Evolutionary conservation across 768 basidiomycete genomes (phyloP).

Genomic region (Sarcomyxa edulis): DNA sequence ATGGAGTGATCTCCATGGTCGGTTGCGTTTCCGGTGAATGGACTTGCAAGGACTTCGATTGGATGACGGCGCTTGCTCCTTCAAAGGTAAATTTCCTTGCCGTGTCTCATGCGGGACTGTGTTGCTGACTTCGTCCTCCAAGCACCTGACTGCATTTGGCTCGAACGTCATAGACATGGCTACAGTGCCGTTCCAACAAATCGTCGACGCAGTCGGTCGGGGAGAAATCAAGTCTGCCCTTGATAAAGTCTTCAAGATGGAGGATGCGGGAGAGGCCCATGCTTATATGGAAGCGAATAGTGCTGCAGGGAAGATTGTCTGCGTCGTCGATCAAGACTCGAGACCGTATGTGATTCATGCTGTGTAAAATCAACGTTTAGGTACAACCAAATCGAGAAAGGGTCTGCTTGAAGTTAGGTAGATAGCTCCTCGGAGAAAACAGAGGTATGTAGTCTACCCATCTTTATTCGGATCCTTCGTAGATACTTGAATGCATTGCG

Average conservation of each 20-base stretch:
- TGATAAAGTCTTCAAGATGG: slow-evolving; percentile 18
- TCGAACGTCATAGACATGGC: slow-evolving; percentile 13
- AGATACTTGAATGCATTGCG: no score
- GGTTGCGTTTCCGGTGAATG: slow-evolving; percentile 15
- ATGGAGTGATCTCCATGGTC: slow-evolving; percentile 13
- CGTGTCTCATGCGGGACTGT: not conserved
- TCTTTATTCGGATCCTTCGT: no score
- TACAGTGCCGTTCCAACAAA: slow-evolving; percentile 14
- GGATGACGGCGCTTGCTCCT: slow-evolving; percentile 12
- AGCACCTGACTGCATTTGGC: slow-evolving; percentile 17
- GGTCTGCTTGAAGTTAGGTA: no score
- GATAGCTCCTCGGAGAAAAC: no score
- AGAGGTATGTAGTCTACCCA: no score
- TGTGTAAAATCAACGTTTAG: no score
- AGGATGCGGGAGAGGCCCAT: slow-evolving; percentile 14
- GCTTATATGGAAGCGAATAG: slow-evolving; percentile 18
- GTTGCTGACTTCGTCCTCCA: not conserved
- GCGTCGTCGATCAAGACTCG: slow-evolving; percentile 15
- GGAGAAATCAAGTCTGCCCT: slow-evolving; percentile 13
- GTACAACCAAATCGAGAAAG: no score
- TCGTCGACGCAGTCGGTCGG: slow-evolving; percentile 15
- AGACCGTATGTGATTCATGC: not conserved
- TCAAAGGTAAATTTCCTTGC: slow-evolving; percentile 10
- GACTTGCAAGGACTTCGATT: slow-evolving; percentile 16
- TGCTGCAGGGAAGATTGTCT: slow-evolving; percentile 18